A percentile compares a stretch with the other conserved stretches of the same genome.
Conservation (phyloP, 768 basidiomycete species). For the Leccinum disarticulatum region DNA sequence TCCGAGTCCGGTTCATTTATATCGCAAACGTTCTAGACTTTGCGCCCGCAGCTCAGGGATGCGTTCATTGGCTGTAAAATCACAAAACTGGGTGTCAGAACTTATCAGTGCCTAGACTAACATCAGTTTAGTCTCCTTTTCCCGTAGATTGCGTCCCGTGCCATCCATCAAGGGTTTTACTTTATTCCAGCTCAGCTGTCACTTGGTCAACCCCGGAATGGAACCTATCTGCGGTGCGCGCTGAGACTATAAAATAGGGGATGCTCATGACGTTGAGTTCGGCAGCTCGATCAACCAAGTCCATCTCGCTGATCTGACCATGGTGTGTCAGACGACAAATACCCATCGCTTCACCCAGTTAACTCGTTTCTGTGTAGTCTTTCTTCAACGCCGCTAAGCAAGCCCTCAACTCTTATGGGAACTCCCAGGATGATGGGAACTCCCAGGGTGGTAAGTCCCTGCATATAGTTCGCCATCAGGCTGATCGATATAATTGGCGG, state of each 20-base stretch:
- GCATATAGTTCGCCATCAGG: neutral
- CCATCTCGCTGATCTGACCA: slow-evolving; percentile 12
- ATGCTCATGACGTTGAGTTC: slow-evolving; percentile 9
- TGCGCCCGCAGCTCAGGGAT: neutral
- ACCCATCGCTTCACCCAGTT: neutral
- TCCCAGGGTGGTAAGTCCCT: slow-evolving; percentile 6
- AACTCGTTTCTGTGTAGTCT: slow-evolving; percentile 43
- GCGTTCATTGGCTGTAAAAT: neutral
- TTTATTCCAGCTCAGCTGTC: slow-evolving; percentile 16
- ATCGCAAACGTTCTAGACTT: neutral
- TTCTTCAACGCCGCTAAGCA: slow-evolving; percentile 73
- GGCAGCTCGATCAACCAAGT: slow-evolving; percentile 3
- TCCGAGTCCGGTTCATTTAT: neutral
- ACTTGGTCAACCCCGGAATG: slow-evolving; percentile 17
- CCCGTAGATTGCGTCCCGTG: neutral
- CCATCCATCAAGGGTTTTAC: neutral
- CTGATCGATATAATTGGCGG: no score
- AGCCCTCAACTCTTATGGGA: slow-evolving; percentile 40
- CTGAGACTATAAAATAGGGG: slow-evolving; percentile 16
- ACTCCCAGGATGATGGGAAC: neutral
- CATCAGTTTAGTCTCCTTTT: no score
- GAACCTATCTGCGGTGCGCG: slow-evolving; percentile 17
- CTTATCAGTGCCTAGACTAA: neutral
- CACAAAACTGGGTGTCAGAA: neutral
- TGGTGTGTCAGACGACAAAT: slow-evolving; percentile 21